Base-by-base conservation (phyloP, 495 filamentous ascomycete species). In the Penicillium coprophilum region DNA sequence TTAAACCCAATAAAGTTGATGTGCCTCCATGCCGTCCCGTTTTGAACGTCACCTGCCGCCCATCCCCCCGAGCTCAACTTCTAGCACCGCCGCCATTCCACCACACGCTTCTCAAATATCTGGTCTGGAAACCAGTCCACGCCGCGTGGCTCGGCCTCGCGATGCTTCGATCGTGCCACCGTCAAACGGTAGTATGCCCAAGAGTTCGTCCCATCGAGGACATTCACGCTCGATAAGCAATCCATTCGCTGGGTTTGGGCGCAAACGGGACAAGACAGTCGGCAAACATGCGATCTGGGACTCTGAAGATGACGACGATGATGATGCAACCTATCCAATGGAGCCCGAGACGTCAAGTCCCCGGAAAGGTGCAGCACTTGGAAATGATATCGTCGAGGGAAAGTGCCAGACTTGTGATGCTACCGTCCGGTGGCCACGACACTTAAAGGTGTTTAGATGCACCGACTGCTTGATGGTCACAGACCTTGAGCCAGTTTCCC, bases 381-480 rank as follows among this genome's bases (percentile, higher is more conserved):
- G 69, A 17, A 70, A 69, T 53, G 75, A 81, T 15, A 57, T 78
- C 59, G 78, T 75, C n/a, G 86, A 86, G 28, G 90, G 90, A 13
- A 87, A 82, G 62, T 96, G 91, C 64, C 85, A 87, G 77, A 91
- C 89, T 11, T 96, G 92, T 67, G 88, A 87, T 66, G 88, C 87
- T 46, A 82, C 84, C 39, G 84, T 96, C 46, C 85, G 86, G 46
- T 96, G 91, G 89, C 91, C 92, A n/a, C 82, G 80, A 56, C 79
- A 86, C 53, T 67, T 93, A 60, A 80, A 81, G 24, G 78, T 87
- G 40, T 96, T 92, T 72, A 81, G 90, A 61, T 97, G 92, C 71
- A 88, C 89, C 31, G 84, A 88, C 46, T 97, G 92, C 70, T 74
- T 91, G 62, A 96, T 88, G 46, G 83, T 97, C 62, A 96, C 94